Evolutionary conservation across 345 rosid genomes (phyloP), one percentile per base, ranked within the genome.

Genomic region (Eucalyptus grandis): DNA sequence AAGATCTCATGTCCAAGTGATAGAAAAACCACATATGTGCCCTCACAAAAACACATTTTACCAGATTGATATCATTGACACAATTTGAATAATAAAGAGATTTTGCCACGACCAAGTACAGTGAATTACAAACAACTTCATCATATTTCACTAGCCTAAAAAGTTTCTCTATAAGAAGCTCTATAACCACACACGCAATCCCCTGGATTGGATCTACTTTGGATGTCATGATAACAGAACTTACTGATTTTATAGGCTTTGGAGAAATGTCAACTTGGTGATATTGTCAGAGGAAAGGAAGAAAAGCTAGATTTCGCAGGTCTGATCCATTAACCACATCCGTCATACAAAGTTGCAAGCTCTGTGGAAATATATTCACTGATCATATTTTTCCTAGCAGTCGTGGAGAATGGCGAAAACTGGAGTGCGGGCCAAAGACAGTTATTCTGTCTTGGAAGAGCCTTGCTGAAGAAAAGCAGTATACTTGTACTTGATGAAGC

Each of bases 391-490:
- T 72, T 21, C 65, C 60, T 43, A 30, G 87, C 94, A 96, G 99
- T 97, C 92, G 93, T 94, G 40, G 99, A 97, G 90, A 97, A 95
- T 90, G 99, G 99, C 85, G 99, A 96, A 87, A 97, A 97, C 44
- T 96, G 98, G 99, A 97, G 99, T 21, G 95, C 92, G 37, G 99
- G 99, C 16, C 99, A 97, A 88, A 94, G 98, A 88, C 99, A 97
- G 72, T 90, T 97, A 60, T 94, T 95, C 83, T 96, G 99, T 91
- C 95, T 96, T 14, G 99, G 99, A 89, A 95, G 99, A 90, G 95
- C 96, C 62, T 91, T 96, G 93, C 92, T 97, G 87, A 97, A 96
- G 96, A 95, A 94, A 91, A 94, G 96, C 92, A 95, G 95, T 87
- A 93, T 97, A 90, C 97, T 97, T 6, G 98, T 97, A 86, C 95